phyloP scores from a whole-genome alignment of 768 basidiomycete genomes.

The Lactifluus rugatus region DNA sequence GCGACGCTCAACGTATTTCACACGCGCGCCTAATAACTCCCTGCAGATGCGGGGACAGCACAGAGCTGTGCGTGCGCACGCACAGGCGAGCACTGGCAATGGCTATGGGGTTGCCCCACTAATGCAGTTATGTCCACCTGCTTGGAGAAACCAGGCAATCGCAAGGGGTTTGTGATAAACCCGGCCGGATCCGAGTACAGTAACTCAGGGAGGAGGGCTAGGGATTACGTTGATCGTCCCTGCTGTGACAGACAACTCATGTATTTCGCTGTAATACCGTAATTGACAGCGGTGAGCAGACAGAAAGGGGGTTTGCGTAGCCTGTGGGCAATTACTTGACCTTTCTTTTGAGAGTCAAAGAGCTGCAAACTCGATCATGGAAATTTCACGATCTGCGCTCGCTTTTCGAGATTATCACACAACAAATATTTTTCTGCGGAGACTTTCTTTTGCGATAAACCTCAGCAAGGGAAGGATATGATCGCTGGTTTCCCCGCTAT shows the following conservation, averaged over 20 bases:
- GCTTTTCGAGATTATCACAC: background rate
- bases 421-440: background rate
- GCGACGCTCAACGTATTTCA: background rate
- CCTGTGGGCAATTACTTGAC: background rate
- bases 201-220: background rate
- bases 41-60: background rate
- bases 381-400: background rate
- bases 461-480: no score
- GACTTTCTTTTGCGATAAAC: background rate
- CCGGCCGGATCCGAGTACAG: constrained; percentile 6
- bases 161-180: background rate
- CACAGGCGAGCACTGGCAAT: background rate
- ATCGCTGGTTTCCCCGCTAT: no score
- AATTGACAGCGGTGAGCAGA: background rate
- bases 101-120: background rate
- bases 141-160: background rate
- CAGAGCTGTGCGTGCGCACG: background rate
- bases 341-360: background rate
- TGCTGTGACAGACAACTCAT: no score
- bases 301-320: background rate
- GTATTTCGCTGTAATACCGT: background rate
- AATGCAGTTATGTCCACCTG: background rate
- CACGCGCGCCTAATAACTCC: background rate
- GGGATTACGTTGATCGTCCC: background rate
- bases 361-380: background rate